phyloP scores from a whole-genome alignment of 139 green algal species.

The Gonium pectorale region DNA sequence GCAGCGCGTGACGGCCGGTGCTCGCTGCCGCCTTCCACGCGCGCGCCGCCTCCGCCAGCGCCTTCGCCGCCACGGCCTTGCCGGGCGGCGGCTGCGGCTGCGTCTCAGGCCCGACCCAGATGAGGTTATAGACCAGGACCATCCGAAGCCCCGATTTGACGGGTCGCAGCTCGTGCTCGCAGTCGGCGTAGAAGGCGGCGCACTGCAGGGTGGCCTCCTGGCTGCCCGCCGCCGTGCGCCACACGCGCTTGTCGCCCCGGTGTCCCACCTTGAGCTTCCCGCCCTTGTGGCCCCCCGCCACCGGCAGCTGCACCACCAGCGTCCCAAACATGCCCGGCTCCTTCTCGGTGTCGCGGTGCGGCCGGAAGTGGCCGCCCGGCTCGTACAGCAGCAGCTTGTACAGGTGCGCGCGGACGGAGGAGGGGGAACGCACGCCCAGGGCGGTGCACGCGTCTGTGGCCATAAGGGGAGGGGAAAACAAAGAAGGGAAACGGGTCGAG shows the following conservation, averaged over 20 bases:
- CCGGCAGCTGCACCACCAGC: conserved; percentile 52
- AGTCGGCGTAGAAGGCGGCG: conserved; percentile 49
- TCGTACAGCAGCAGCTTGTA: conserved; percentile 57
- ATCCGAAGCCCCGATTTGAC: conserved; percentile 17
- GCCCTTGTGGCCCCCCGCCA: conserved; percentile 22
- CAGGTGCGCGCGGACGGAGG: neutral
- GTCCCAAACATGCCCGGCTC: conserved; percentile 46
- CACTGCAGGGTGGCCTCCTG: neutral
- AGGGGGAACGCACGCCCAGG: neutral
- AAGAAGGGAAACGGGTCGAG: no score
- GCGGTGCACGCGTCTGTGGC: neutral
- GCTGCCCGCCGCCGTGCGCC: neutral
- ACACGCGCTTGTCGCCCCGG: neutral
- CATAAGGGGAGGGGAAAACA: no score
- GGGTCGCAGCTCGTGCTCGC: conserved; percentile 45
- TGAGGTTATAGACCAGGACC: conserved; percentile 47
- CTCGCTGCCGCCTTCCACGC: neutral
- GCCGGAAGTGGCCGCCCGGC: conserved; percentile 46
- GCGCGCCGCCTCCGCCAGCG: neutral
- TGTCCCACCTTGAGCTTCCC: conserved; percentile 17
- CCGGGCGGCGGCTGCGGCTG: neutral
- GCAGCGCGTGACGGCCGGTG: neutral
- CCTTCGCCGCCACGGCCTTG: no score
- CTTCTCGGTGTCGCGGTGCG: conserved; percentile 52
- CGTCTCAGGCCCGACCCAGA: neutral